Conservation (phyloP, 2,329 filamentous ascomycete species). For the Colletotrichum tropicicola region DNA sequence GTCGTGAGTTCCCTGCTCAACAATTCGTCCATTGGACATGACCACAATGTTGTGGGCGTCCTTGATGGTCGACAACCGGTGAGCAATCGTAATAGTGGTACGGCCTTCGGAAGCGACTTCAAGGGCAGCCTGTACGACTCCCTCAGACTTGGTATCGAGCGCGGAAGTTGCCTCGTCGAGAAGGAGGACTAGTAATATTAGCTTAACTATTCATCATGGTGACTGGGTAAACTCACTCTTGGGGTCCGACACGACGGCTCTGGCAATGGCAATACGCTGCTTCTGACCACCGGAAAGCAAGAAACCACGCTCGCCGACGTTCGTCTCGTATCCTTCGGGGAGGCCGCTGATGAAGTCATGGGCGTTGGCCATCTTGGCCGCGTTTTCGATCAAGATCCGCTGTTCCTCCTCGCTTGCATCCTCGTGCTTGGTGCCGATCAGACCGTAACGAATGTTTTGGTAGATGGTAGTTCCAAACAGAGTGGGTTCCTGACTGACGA, state of each 20-base stretch:
- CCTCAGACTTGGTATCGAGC: slow-evolving; percentile 93
- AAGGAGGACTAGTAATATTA: slow-evolving; percentile 68
- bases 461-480: slow-evolving; percentile 91
- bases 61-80: slow-evolving; percentile 93
- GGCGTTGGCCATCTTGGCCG: slow-evolving; percentile 90
- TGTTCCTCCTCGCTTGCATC: slow-evolving; percentile 73
- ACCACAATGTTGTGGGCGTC: slow-evolving; percentile 96
- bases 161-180: slow-evolving; percentile 96
- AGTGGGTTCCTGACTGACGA: slow-evolving; percentile 93
- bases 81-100: slow-evolving; percentile 96
- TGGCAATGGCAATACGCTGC: slow-evolving; percentile 93
- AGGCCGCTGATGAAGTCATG: slow-evolving; percentile 88
- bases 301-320: slow-evolving; percentile 95
- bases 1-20: slow-evolving; percentile 92
- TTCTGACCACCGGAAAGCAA: slow-evolving; percentile 94
- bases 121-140: slow-evolving; percentile 90
- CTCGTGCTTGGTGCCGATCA: slow-evolving; percentile 86
- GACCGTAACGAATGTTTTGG: slow-evolving; percentile 88
- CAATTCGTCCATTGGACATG: slow-evolving; percentile 84
- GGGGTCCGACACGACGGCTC: slow-evolving; percentile 89
- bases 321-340: slow-evolving; percentile 90
- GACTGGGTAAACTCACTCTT: slow-evolving; percentile 61
- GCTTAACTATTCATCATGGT: slow-evolving; percentile 11
- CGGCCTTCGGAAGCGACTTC: slow-evolving; percentile 86
- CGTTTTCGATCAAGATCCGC: slow-evolving; percentile 76